phyloP scores from a whole-genome alignment of 352 stramenopile genomes.

The Phytophthora colocasiae region DNA sequence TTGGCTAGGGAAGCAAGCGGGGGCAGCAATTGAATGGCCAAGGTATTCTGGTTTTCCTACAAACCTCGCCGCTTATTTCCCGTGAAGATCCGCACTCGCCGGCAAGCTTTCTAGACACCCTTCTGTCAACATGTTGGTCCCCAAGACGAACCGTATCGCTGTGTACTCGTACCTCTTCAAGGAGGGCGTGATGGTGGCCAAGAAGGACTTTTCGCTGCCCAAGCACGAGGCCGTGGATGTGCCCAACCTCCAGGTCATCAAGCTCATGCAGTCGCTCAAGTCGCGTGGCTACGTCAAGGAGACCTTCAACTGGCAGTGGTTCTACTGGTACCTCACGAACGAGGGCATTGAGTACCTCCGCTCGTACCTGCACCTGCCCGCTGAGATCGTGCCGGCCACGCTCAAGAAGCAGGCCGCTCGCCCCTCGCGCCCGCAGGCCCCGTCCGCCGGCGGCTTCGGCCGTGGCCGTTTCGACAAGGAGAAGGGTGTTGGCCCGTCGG shows the following conservation, averaged over 20 bases:
- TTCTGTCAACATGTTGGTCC: conserved; percentile 88
- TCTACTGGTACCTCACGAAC: conserved; percentile 99
- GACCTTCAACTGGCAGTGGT: conserved; percentile 99
- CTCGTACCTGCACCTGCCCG: conserved; percentile 97
- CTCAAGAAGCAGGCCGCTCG: conserved; percentile 96
- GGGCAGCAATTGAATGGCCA: conserved; percentile 39
- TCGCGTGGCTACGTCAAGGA: conserved; percentile 97
- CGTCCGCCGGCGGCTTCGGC: conserved; percentile 78
- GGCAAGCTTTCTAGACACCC: conserved; percentile 86
- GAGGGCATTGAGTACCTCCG: conserved; percentile 99
- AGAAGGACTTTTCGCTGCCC: conserved; percentile 89
- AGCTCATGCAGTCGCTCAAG: conserved; percentile 98
- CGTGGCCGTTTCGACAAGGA: conserved; percentile 91
- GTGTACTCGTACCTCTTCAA: conserved; percentile 99
- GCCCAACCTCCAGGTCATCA: conserved; percentile 98
- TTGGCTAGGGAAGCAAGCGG: too few relatives aligned
- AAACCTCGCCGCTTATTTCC: conserved; percentile 55
- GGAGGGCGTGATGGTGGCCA: conserved; percentile 91
- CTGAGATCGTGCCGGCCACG: conserved; percentile 98
- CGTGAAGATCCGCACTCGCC: conserved; percentile 91
- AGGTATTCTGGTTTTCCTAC: conserved; percentile 66
- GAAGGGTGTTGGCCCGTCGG: conserved; percentile 88
- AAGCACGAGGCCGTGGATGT: conserved; percentile 98
- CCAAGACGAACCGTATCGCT: conserved; percentile 99
- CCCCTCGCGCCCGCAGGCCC: conserved; percentile 81